phyloP scores from a whole-genome alignment of 164 flowering plant genomes.

The Malania oleifera region DNA sequence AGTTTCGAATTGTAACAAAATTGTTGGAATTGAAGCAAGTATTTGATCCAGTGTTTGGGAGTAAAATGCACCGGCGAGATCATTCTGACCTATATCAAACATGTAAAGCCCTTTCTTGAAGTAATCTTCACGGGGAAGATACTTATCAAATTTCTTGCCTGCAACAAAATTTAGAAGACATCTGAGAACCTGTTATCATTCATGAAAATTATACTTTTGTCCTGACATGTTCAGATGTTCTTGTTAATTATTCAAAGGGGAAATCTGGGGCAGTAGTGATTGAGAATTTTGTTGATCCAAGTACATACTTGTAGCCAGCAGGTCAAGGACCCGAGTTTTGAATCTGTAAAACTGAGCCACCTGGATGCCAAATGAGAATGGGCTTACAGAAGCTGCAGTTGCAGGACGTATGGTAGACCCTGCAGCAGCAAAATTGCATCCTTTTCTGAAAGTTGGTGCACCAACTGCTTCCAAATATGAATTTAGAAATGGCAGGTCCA shows the following conservation, averaged over 20 bases:
- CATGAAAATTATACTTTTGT: not conserved
- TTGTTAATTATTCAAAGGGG: no score
- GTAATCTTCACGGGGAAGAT: slow-evolving; percentile 59
- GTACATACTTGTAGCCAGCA: slow-evolving; percentile 45
- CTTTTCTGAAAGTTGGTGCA: slow-evolving; percentile 57
- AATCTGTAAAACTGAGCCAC: slow-evolving; percentile 78
- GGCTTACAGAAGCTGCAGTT: slow-evolving; percentile 61
- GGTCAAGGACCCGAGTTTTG: slow-evolving; percentile 59
- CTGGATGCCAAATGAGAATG: slow-evolving; percentile 83
- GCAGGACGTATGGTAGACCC: slow-evolving; percentile 82
- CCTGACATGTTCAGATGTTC: no score
- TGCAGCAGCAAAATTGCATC: slow-evolving; percentile 92
- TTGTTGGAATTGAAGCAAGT: slow-evolving; percentile 72
- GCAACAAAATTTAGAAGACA: slow-evolving; percentile 12
- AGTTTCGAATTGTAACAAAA: slow-evolving; percentile 60
- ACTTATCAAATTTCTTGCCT: slow-evolving; percentile 57
- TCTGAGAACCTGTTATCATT: not conserved
- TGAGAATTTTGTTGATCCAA: not conserved
- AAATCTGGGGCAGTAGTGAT: not conserved
- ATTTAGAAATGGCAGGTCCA: slow-evolving; percentile 75
- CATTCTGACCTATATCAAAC: slow-evolving; percentile 97
- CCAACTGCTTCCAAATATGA: slow-evolving; percentile 84
- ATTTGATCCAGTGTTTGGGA: slow-evolving; percentile 82
- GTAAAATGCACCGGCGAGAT: slow-evolving; percentile 86
- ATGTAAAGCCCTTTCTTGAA: slow-evolving; percentile 73